Percentiles rank a stretch among this genome's conserved stretches.
phyloP scores from a whole-genome alignment of 2,329 filamentous ascomycete genomes.

The Penicillium occitanis region DNA sequence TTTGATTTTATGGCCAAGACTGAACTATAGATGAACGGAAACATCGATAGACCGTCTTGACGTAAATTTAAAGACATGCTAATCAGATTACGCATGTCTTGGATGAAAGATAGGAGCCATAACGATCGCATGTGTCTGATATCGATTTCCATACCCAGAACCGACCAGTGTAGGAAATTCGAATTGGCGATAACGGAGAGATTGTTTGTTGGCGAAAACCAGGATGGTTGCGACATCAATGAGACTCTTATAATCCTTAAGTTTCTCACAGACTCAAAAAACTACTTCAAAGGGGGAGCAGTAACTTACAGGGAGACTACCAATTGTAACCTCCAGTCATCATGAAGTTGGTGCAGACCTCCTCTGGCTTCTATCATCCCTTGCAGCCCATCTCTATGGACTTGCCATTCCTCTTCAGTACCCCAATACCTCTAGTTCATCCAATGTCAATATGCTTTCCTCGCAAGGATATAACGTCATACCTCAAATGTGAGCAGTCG shows the following conservation, averaged over 20 bases:
- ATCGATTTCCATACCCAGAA: neutral
- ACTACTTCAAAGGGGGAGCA: neutral
- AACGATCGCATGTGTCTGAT: conserved; percentile 26
- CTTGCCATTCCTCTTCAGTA: conserved; percentile 33
- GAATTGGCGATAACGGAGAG: neutral
- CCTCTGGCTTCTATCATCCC: conserved; percentile 37
- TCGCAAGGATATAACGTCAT: conserved; percentile 8
- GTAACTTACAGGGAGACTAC: conserved; percentile 13
- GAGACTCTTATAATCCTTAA: neutral
- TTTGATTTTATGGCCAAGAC: conserved; percentile 7
- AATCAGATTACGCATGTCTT: conserved; percentile 34
- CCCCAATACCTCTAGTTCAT: conserved; percentile 34
- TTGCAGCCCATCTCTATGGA: conserved; percentile 35
- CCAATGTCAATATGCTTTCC: neutral
- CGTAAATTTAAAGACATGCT: conserved; percentile 24
- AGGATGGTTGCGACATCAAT: conserved; percentile 25
- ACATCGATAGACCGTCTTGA: conserved; percentile 7
- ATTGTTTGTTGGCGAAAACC: conserved; percentile 31
- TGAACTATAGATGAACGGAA: conserved; percentile 9
- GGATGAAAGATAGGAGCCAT: conserved; percentile 33
- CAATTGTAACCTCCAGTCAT: conserved; percentile 30
- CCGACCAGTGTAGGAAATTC: neutral
- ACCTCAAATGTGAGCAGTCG: conserved; percentile 38
- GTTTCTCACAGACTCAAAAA: neutral
- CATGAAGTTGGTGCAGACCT: conserved; percentile 31